Conservation (phyloP, 441 rosid species). For the Rhodomyrtus psidioides region DNA sequence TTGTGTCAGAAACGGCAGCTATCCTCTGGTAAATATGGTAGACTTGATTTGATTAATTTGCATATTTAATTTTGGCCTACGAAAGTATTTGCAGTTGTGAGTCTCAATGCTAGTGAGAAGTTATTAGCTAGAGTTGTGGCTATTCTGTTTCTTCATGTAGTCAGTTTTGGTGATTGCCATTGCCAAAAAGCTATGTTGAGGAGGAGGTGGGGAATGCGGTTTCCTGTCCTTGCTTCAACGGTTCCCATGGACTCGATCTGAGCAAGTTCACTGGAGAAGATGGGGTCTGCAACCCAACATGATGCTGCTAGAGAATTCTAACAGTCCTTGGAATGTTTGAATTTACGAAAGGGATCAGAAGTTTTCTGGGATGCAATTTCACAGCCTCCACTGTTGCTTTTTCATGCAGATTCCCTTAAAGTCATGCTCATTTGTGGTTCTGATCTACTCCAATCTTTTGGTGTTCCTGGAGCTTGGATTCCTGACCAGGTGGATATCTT, state of each 20-base stretch:
- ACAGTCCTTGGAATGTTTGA: neutral
- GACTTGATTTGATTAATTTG: neutral
- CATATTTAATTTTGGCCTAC: neutral
- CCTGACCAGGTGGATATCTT: conserved; percentile 51
- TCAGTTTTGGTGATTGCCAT: neutral
- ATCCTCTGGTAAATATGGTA: conserved; percentile 30
- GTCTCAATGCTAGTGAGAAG: neutral
- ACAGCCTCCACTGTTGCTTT: neutral
- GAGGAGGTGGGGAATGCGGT: neutral
- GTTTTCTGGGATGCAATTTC: neutral
- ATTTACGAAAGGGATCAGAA: neutral
- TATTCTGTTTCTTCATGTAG: neutral
- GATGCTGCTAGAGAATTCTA: neutral
- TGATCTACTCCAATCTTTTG: conserved; percentile 79
- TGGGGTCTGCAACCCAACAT: neutral
- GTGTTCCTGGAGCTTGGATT: conserved; percentile 88
- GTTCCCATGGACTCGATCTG: neutral
- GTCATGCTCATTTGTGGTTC: conserved; percentile 93
- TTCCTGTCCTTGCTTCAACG: neutral
- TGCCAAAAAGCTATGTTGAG: neutral
- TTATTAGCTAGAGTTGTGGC: neutral
- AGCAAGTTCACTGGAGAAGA: neutral
- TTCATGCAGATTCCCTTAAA: conserved; percentile 43
- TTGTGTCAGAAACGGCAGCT: conserved; percentile 22
- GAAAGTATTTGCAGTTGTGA: neutral